Base-by-base conservation (phyloP, 73 alveolate species). In the Stentor coeruleus region DNA sequence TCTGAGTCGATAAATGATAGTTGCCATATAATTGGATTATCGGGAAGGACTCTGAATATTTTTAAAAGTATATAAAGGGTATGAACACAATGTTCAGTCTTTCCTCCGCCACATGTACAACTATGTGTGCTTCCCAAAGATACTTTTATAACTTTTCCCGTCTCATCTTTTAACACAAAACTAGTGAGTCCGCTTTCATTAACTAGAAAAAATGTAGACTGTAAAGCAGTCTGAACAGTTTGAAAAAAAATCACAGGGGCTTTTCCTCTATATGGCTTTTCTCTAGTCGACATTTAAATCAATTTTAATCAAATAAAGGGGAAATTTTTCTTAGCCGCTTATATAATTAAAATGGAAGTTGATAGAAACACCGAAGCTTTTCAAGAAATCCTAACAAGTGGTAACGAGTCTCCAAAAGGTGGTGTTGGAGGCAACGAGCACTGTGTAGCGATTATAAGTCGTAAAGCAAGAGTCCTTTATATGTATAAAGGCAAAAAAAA, bases 51-150 rank as follows among this genome's bases (percentile, higher is more conserved):
- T 41, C 60, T 39, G 82, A 59, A 85, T 3, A 85, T 77, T 39
- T 85, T 85, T 39, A 59, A 39, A 31, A 85, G 39, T 6, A 84
- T 84, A 35, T 81, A 84, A 1, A 85, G 76, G 37, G 91, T 85
- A 83, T 85, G 91, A 37, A 82, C 80, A 73, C 91, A 85, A 49
- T 85, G 91, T n/a, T 75, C 83, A 26, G 72, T 60, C 38, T 37
- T 0, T 36, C 83, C 83, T 20, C 83, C 83, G n/a, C 83, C 83
- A 75, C 83, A 75, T 36, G 81, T 26, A 66, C 83, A 75, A 0
- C 40, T 36, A 75, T 39, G 74, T 6, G 38, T 14, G 38, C 72
- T 37, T 15, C 83, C 83, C 0, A 75, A n/a, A n/a, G 59, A 20
- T 20, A 75, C 83, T 75, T 75, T 75, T 0, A 75, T 20, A 39